Percentiles rank a stretch among this genome's conserved stretches.
These are phyloP conservation scores for Cercospora berteroae DNA, from an alignment of 2,329 filamentous ascomycete species.

Conservation along the genomic window DNA sequence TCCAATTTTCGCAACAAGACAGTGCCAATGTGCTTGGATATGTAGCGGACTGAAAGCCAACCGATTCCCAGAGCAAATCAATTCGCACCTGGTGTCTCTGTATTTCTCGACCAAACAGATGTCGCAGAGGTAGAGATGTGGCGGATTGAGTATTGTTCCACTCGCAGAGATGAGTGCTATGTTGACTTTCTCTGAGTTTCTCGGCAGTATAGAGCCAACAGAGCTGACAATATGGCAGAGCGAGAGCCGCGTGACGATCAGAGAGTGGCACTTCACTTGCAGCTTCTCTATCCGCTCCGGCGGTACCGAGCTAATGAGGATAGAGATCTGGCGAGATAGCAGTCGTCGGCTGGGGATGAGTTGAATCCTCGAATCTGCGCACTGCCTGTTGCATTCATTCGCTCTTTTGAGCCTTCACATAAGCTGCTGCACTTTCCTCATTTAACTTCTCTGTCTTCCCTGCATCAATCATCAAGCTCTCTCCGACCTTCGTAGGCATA, in stretches of 20 bases:
- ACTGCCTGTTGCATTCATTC: not conserved
- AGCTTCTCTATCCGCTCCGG: not conserved
- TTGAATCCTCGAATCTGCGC: not conserved
- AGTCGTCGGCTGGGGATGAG: not conserved
- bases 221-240: not conserved
- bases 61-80: not conserved
- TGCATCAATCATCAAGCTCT: not conserved
- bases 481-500: constrained; percentile 17
- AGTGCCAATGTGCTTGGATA: not conserved
- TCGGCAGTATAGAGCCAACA: not conserved
- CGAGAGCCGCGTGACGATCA: not conserved
- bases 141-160: not conserved
- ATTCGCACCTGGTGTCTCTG: not conserved
- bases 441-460: not conserved
- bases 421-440: not conserved
- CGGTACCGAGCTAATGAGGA: not conserved
- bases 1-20: not conserved
- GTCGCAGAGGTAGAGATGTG: not conserved
- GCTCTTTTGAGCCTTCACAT: not conserved
- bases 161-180: not conserved
- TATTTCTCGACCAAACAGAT: not conserved
- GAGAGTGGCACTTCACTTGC: not conserved
- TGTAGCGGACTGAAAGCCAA: not conserved
- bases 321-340: not conserved
- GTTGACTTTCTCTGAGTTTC: not conserved